Percentiles rank a stretch among this genome's conserved stretches.
These are phyloP conservation scores for Carex cristatella DNA, from an alignment of 176 grass and related monocot genomes.

Conservation along the genomic window DNA sequence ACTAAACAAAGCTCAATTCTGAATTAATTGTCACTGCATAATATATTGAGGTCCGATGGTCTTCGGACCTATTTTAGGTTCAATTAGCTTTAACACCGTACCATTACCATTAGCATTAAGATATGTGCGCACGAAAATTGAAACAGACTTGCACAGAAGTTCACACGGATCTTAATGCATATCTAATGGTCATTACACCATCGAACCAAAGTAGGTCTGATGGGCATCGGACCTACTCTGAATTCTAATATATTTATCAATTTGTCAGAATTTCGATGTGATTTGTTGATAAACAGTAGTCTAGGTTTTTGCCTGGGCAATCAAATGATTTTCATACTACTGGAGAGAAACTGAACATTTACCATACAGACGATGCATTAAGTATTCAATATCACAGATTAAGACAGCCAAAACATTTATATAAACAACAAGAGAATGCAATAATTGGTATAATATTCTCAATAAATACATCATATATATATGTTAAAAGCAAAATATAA, in stretches of 20 bases:
- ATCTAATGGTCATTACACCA: no score
- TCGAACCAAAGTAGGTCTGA: no score
- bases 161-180: no score
- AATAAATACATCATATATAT: slow-evolving; percentile 28
- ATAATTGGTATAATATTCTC: slow-evolving; percentile 9
- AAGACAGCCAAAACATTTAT: slow-evolving; percentile 3
- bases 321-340: neutral
- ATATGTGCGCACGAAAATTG: no score
- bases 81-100: no score
- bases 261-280: neutral
- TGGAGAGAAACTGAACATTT: neutral
- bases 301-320: no score
- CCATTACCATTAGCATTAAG: no score
- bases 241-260: neutral
- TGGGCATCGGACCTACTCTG: no score
- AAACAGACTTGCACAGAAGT: no score
- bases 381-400: neutral
- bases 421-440: slow-evolving; percentile 4
- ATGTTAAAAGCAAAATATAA: slow-evolving; percentile 20
- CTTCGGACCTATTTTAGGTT: no score
- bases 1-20: neutral
- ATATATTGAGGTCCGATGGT: no score
- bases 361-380: neutral
- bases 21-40: no score
- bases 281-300: neutral